A percentile compares a stretch with the other conserved stretches of the same genome.
These are phyloP conservation scores for Naegleria gruberi DNA, from an alignment of 208 protist genomes.

Conservation along the genomic window DNA sequence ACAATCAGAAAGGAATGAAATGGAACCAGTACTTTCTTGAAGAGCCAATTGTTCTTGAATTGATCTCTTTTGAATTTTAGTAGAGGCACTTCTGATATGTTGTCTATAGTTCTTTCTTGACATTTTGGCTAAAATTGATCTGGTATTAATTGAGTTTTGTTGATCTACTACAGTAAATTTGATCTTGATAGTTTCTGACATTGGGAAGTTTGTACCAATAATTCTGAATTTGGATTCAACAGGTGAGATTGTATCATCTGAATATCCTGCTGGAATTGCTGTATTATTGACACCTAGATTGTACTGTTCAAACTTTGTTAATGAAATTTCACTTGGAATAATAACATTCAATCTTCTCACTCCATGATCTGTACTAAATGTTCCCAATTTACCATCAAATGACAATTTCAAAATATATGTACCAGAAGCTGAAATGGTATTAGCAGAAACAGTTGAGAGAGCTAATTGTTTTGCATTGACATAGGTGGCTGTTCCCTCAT, in stretches of 20 bases:
- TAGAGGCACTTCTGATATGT: not conserved
- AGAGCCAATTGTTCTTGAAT: not conserved
- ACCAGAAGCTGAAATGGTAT: not conserved
- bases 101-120: not conserved
- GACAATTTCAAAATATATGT: not conserved
- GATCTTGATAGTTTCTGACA: not conserved
- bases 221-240: not conserved
- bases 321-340: not conserved
- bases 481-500: not conserved
- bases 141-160: not conserved
- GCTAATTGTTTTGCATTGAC: not conserved
- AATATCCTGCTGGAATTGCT: not conserved
- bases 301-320: not conserved
- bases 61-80: not conserved
- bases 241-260: not conserved
- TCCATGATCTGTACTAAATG: not conserved
- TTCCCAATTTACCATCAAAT: not conserved
- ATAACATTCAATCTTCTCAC: not conserved
- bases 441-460: not conserved
- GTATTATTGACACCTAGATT: not conserved
- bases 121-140: not conserved
- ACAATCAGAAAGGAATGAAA: not conserved
- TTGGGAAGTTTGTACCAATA: not conserved
- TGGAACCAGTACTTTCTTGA: not conserved
- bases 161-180: not conserved